phyloP scores from a whole-genome alignment of 495 filamentous ascomycete genomes.

The Extremus antarcticus region DNA sequence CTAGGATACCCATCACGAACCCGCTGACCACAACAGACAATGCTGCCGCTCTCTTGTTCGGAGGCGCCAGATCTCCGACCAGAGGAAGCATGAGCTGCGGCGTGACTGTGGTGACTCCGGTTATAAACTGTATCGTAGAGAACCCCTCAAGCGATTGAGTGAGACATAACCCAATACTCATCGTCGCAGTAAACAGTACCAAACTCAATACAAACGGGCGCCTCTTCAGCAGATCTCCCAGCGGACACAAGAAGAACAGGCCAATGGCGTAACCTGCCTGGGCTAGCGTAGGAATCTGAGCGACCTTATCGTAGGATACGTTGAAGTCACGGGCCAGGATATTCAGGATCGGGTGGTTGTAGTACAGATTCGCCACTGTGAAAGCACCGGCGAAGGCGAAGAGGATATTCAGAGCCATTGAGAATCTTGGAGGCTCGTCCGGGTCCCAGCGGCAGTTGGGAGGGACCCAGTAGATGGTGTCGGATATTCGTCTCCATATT shows the following conservation, averaged over 20 bases:
- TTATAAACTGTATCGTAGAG: slow-evolving; percentile 56
- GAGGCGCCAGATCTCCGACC: slow-evolving; percentile 69
- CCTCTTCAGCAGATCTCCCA: slow-evolving; percentile 63
- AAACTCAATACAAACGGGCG: slow-evolving; percentile 58
- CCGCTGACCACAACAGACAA: slow-evolving; percentile 66
- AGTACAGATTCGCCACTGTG: slow-evolving; percentile 62
- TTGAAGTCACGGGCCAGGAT: slow-evolving; percentile 49
- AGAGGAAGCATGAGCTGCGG: slow-evolving; percentile 79
- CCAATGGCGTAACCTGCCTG: slow-evolving; percentile 74
- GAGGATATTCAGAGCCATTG: slow-evolving; percentile 46
- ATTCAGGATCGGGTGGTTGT: slow-evolving; percentile 59
- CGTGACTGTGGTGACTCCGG: slow-evolving; percentile 67
- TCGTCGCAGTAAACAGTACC: slow-evolving; percentile 53
- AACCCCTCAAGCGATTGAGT: slow-evolving; percentile 56
- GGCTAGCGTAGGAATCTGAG: slow-evolving; percentile 59
- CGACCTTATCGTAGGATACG: slow-evolving; percentile 39
- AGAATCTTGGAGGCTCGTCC: slow-evolving; percentile 45
- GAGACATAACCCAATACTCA: slow-evolving; percentile 61
- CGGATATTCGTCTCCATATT: slow-evolving; percentile 24
- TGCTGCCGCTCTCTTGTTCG: slow-evolving; percentile 53
- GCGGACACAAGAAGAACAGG: slow-evolving; percentile 62
- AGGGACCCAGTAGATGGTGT: slow-evolving; percentile 43
- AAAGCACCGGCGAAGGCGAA: slow-evolving; percentile 45
- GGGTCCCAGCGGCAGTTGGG: slow-evolving; percentile 47
- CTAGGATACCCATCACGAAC: slow-evolving; percentile 62